Conservation (phyloP, 805 yeast species). For the Zygosaccharomyces rouxii region DNA sequence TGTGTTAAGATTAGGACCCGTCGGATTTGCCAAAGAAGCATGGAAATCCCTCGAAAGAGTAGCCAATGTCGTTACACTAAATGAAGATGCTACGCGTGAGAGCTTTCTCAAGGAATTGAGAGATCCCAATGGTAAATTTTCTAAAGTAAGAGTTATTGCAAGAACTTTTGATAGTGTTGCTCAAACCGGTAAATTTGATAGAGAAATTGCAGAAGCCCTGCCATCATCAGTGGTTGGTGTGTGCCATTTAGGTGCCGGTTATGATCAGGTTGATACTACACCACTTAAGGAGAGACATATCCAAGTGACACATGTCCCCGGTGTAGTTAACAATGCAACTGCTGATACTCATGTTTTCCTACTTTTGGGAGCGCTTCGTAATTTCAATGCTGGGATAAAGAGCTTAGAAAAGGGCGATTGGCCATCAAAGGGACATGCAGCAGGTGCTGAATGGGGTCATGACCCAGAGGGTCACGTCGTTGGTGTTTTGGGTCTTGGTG, state of each 20-base stretch:
- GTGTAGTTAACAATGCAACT: conserved; percentile 63
- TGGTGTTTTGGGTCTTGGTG: conserved; percentile 86
- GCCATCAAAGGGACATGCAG: conserved; percentile 52
- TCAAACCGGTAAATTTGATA: conserved; percentile 62
- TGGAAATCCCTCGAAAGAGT: conserved; percentile 54
- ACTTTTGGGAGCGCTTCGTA: conserved; percentile 59
- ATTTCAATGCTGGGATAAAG: conserved; percentile 58
- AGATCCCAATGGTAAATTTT: conserved; percentile 33
- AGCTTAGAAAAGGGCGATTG: conserved; percentile 57
- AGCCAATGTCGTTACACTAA: conserved; percentile 45
- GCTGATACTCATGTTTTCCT: conserved; percentile 67
- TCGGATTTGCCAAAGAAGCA: conserved; percentile 55
- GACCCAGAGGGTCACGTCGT: conserved; percentile 73
- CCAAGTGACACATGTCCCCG: conserved; percentile 66
- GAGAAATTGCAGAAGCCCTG: conserved; percentile 50
- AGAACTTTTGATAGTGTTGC: conserved; percentile 52
- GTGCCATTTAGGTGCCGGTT: conserved; percentile 70
- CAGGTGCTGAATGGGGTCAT: conserved; percentile 62
- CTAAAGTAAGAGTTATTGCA: conserved; percentile 36
- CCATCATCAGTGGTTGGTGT: conserved; percentile 52
- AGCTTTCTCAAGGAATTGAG: conserved; percentile 31
- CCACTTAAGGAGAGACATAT: conserved; percentile 49
- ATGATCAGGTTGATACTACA: conserved; percentile 63
- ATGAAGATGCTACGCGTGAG: conserved; percentile 38
- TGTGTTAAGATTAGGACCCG: conserved; percentile 61